phyloP scores from a whole-genome alignment of 176 grass and related monocot species.

The Zoysia pacifica region DNA sequence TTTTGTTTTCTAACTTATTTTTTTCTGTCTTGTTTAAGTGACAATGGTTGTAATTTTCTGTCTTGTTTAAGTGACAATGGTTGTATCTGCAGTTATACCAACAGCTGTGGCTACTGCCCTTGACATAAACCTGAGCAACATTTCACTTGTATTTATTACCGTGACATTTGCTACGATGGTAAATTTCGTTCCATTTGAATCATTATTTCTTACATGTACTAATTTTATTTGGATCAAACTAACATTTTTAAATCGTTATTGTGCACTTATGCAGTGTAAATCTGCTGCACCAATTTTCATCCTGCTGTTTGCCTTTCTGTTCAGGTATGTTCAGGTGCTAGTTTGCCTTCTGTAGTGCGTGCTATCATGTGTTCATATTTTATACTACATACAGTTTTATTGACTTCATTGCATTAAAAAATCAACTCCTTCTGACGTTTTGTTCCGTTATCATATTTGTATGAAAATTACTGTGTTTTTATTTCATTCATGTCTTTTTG shows the following conservation, averaged over 20 bases:
- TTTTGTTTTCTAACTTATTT: background rate
- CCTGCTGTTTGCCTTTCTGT: constrained; percentile 93
- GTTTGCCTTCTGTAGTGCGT: background rate
- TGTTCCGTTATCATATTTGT: background rate
- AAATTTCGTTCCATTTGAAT: constrained; percentile 41
- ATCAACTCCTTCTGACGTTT: background rate
- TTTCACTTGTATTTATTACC: constrained; percentile 95
- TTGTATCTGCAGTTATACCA: constrained; percentile 77
- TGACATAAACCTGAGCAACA: constrained; percentile 96
- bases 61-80: background rate
- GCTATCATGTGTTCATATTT: background rate
- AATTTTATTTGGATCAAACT: constrained; percentile 33
- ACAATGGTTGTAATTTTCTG: background rate
- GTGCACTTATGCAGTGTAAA: constrained; percentile 92
- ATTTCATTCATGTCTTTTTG: background rate
- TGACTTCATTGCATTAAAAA: background rate
- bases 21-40: background rate
- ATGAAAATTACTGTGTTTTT: background rate
- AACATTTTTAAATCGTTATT: constrained; percentile 30
- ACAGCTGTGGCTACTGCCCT: constrained; percentile 92
- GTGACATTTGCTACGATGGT: constrained; percentile 99
- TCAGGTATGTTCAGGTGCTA: constrained; percentile 60
- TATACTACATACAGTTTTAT: background rate
- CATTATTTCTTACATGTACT: constrained; percentile 11
- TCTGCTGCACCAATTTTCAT: constrained; percentile 95